These are phyloP conservation scores for Xylariaceae sp. DNA, from an alignment of 2,329 filamentous ascomycete genomes.

Conservation along the genomic window DNA sequence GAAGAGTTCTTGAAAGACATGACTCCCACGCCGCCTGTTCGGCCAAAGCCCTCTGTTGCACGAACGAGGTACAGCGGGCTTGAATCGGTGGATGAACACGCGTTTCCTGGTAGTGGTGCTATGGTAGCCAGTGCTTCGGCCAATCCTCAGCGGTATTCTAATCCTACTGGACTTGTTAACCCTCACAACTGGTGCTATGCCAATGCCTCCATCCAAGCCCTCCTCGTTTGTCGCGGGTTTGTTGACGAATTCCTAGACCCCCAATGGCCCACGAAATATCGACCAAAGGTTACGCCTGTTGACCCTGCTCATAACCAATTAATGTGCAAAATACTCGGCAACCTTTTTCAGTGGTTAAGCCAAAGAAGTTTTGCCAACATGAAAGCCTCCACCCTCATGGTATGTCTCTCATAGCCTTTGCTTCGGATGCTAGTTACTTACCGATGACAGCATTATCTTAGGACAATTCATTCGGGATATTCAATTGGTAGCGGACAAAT, in stretches of 20 bases:
- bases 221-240: slow-evolving; percentile 69
- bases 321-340: slow-evolving; percentile 54
- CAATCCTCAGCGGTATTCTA: slow-evolving; percentile 27
- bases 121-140: slow-evolving; percentile 36
- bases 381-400: slow-evolving; percentile 52
- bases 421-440: slow-evolving; percentile 3
- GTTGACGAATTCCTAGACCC: slow-evolving; percentile 55
- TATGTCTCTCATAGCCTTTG: slow-evolving; percentile 32
- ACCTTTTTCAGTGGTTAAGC: slow-evolving; percentile 53
- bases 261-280: slow-evolving; percentile 60
- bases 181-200: slow-evolving; percentile 84
- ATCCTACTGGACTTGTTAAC: slow-evolving; percentile 68
- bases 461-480: slow-evolving; percentile 51
- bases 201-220: slow-evolving; percentile 80
- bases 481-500: not conserved
- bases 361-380: slow-evolving; percentile 46
- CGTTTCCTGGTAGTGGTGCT: slow-evolving; percentile 36
- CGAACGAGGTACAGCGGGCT: slow-evolving; percentile 77
- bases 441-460: slow-evolving; percentile 51
- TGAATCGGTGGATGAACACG: slow-evolving; percentile 29
- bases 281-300: slow-evolving; percentile 59
- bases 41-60: slow-evolving; percentile 63
- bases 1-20: slow-evolving; percentile 43
- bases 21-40: slow-evolving; percentile 50
- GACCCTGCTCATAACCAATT: slow-evolving; percentile 49